Conservation (phyloP, 2,329 filamentous ascomycete species). For the Blastomyces emzantsi region DNA sequence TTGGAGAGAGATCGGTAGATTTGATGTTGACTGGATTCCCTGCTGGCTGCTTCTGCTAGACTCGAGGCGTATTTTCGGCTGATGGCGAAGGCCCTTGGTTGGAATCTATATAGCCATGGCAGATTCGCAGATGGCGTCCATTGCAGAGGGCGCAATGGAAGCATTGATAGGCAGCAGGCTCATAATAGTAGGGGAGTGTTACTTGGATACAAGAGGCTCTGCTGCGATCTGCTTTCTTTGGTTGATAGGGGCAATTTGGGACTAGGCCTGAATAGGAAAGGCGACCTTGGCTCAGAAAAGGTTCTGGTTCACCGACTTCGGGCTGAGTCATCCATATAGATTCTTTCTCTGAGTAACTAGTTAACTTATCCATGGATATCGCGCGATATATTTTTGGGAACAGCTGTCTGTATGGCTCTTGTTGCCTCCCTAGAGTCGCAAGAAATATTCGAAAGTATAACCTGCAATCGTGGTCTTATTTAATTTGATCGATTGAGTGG, state of each 20-base stretch:
- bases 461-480: no score
- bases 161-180: slow-evolving; percentile 12
- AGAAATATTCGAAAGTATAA: background rate
- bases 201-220: background rate
- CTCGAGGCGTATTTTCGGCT: slow-evolving; percentile 23
- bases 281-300: no score
- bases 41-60: slow-evolving; percentile 29
- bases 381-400: background rate
- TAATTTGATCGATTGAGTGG: background rate
- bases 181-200: background rate
- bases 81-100: slow-evolving; percentile 1
- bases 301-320: background rate
- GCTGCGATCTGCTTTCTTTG: background rate
- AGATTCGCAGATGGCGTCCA: slow-evolving; percentile 7
- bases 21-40: slow-evolving; percentile 41
- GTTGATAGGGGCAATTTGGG: background rate
- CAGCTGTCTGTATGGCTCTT: background rate
- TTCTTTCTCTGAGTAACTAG: no score
- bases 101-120: slow-evolving; percentile 12
- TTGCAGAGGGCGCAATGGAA: slow-evolving; percentile 14
- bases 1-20: slow-evolving; percentile 61
- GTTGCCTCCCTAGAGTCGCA: background rate
- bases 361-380: no score
- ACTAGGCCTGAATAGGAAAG: slow-evolving; percentile 6
- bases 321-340: slow-evolving; percentile 8